phyloP scores from a whole-genome alignment of 169 alveolate genomes.

The Eimeria sp. region DNA sequence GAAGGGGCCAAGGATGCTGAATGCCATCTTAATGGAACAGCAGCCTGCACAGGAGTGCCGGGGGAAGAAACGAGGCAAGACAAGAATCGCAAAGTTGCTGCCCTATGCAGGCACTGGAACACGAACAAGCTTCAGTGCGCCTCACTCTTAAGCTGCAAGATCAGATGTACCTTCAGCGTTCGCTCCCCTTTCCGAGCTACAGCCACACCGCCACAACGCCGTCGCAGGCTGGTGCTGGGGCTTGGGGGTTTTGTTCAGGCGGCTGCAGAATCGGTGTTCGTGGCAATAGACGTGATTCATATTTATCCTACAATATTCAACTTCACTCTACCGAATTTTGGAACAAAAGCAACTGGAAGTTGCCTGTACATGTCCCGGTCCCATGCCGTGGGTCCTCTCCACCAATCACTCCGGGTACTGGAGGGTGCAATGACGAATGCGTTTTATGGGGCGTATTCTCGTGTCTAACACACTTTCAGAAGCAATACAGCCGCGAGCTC shows the following conservation, averaged over 20 bases:
- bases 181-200: not conserved
- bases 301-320: not conserved
- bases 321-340: not conserved
- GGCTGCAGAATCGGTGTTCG: not conserved
- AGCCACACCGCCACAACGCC: constrained; percentile 44
- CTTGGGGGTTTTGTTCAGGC: constrained; percentile 33
- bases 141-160: not conserved
- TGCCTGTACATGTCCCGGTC: too few relatives aligned
- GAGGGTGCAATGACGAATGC: not conserved
- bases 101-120: constrained; percentile 32
- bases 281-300: not conserved
- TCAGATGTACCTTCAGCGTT: not conserved
- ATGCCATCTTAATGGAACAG: constrained; percentile 30
- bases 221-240: constrained; percentile 48
- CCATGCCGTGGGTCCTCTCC: not conserved
- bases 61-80: constrained; percentile 7
- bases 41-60: not conserved
- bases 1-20: constrained; percentile 80
- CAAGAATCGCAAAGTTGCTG: constrained; percentile 1
- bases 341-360: not conserved
- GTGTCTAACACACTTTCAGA: not conserved
- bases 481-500: too few relatives aligned
- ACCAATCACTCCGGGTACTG: not conserved
- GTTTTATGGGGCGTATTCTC: not conserved
- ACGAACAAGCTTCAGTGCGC: constrained; percentile 39